These are phyloP conservation scores for Cercospora sp. DNA, from an alignment of 2,329 filamentous ascomycete species.

Conservation along the genomic window DNA sequence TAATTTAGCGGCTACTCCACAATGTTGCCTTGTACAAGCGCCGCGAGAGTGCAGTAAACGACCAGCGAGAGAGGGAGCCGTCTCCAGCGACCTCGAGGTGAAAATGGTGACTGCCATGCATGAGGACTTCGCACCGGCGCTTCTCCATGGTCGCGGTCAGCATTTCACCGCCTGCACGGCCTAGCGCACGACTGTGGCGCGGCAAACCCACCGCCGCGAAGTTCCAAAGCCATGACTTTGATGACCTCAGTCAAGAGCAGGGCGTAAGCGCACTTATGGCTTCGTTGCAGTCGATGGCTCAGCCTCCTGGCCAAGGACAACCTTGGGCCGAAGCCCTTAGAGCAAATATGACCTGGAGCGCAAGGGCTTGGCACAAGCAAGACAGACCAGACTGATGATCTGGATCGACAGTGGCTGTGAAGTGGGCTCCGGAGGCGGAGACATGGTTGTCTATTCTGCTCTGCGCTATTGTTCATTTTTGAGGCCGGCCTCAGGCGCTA, in stretches of 20 bases:
- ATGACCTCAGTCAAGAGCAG: neutral
- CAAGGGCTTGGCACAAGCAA: neutral
- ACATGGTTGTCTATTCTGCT: neutral
- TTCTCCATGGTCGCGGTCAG: neutral
- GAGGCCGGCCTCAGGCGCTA: neutral
- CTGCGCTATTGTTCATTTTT: neutral
- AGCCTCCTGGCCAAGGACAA: neutral
- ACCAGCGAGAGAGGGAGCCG: neutral
- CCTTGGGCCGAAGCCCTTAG: neutral
- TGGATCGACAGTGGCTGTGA: conserved; percentile 1
- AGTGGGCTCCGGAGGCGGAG: neutral
- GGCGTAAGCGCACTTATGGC: neutral
- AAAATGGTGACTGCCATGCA: neutral
- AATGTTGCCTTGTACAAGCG: neutral
- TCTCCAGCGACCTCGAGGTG: neutral
- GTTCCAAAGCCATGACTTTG: neutral
- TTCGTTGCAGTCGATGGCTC: neutral
- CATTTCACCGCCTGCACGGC: neutral
- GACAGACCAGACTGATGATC: neutral
- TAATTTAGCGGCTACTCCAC: neutral
- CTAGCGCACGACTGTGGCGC: neutral
- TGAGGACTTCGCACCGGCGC: neutral
- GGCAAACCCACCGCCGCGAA: neutral
- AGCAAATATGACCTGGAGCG: neutral
- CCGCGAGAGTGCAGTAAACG: neutral